Conservation (phyloP, 306 rosid species). For the Pyrus betulifolia region DNA sequence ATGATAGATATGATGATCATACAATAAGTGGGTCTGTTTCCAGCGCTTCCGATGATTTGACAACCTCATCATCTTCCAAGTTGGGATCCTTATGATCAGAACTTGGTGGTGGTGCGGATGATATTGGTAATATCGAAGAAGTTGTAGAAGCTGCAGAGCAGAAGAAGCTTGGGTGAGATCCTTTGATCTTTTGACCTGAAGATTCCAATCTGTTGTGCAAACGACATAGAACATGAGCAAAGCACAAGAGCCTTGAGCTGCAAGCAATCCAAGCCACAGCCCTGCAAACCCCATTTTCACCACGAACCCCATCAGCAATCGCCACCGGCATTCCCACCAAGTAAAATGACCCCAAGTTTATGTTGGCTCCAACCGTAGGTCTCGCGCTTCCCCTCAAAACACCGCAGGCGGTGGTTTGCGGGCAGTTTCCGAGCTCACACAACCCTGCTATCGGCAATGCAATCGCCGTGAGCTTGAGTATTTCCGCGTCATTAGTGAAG, state of each 20-base stretch:
- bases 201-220: conserved; percentile 66
- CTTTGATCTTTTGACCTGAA: conserved; percentile 22
- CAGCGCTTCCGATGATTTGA: conserved; percentile 19
- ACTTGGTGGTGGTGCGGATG: not conserved
- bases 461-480: conserved; percentile 58
- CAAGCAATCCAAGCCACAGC: conserved; percentile 93
- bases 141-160: not conserved
- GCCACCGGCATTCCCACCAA: conserved; percentile 90
- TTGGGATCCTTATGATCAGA: not conserved
- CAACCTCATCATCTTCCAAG: conserved; percentile 13
- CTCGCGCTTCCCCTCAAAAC: conserved; percentile 82
- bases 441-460: conserved; percentile 81
- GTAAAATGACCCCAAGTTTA: conserved; percentile 83
- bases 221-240: conserved; percentile 72
- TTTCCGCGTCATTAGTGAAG: conserved; percentile 58
- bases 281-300: conserved; percentile 65
- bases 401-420: conserved; percentile 89
- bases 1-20: not conserved
- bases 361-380: conserved; percentile 77
- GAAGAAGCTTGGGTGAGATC: conserved; percentile 35
- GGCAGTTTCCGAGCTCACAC: conserved; percentile 96
- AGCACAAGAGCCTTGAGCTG: conserved; percentile 85
- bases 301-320: conserved; percentile 56
- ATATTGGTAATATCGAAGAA: conserved; percentile 16
- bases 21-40: conserved; percentile 54